A percentile compares a stretch with the other conserved stretches of the same genome.
Conservation (phyloP, 2,329 filamentous ascomycete genomes). For the Monilinia polystroma region DNA sequence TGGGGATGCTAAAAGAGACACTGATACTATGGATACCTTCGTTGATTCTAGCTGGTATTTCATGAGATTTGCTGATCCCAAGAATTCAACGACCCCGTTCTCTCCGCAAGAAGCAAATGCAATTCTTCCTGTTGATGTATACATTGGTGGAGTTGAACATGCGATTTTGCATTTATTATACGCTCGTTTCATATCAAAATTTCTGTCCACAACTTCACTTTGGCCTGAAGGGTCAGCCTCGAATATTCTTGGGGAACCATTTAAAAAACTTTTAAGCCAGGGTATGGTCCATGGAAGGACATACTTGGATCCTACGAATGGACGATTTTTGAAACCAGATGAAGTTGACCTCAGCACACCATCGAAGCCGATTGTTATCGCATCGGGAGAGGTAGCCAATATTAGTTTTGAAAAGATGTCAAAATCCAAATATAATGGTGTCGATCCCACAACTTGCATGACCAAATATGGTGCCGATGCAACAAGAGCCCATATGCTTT, state of each 20-base stretch:
- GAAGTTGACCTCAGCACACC: slow-evolving; percentile 66
- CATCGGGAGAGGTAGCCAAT: slow-evolving; percentile 57
- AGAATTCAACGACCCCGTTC: slow-evolving; percentile 62
- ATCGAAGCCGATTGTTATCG: slow-evolving; percentile 58
- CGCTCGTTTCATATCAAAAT: slow-evolving; percentile 87
- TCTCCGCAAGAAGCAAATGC: slow-evolving; percentile 55
- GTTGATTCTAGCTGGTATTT: slow-evolving; percentile 96
- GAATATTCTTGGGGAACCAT: slow-evolving; percentile 63
- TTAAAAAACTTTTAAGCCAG: slow-evolving; percentile 78
- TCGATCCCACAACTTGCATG: slow-evolving; percentile 75
- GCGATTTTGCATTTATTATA: slow-evolving; percentile 89
- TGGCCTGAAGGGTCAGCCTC: slow-evolving; percentile 46
- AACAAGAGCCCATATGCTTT: slow-evolving; percentile 82
- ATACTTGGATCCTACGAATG: slow-evolving; percentile 70
- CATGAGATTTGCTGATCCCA: slow-evolving; percentile 72
- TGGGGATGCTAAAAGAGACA: slow-evolving; percentile 72
- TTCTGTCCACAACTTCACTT: slow-evolving; percentile 60
- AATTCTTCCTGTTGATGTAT: slow-evolving; percentile 77
- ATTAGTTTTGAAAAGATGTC: slow-evolving; percentile 89
- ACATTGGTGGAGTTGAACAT: slow-evolving; percentile 86
- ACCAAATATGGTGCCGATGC: slow-evolving; percentile 77
- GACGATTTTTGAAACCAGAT: slow-evolving; percentile 72
- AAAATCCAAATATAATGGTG: slow-evolving; percentile 90
- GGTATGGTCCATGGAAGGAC: slow-evolving; percentile 93
- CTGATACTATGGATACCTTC: slow-evolving; percentile 95